Evolutionary conservation across 306 rosid genomes (phyloP).

Genomic region (Geum urbanum): DNA sequence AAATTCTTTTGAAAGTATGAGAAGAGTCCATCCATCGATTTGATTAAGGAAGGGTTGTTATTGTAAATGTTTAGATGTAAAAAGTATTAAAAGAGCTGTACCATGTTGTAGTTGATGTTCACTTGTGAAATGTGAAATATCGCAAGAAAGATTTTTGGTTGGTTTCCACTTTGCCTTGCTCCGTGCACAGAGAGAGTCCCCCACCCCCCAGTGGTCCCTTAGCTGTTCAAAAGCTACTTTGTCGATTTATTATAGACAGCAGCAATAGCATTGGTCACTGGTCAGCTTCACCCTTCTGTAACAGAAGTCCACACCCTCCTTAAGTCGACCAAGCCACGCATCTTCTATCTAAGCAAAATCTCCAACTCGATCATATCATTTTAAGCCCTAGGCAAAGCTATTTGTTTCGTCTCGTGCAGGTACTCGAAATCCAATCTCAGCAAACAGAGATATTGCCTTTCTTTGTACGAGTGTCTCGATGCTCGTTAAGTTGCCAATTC

Average conservation of each 20-base stretch:
- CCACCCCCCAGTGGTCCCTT: constrained; percentile 10
- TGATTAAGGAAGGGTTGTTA: constrained; percentile 6
- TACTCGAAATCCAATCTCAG: neutral
- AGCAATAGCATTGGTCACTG: neutral
- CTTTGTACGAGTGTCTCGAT: neutral
- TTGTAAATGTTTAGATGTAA: neutral
- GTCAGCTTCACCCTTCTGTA: neutral
- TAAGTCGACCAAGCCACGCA: constrained; percentile 47
- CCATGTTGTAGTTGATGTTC: neutral
- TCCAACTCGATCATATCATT: no score
- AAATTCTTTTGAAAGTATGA: no score
- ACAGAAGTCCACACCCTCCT: constrained; percentile 21
- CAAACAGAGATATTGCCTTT: neutral
- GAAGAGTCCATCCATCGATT: neutral
- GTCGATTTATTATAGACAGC: constrained; percentile 35
- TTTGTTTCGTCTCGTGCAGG: constrained; percentile 15
- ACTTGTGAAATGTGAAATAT: neutral
- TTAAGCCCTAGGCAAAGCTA: no score
- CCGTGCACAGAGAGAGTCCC: constrained; percentile 33
- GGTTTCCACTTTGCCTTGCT: constrained; percentile 10
- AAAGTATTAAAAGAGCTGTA: neutral
- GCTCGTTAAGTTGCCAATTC: neutral
- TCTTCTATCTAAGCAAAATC: constrained; percentile 12
- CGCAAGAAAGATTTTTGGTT: constrained; percentile 6
- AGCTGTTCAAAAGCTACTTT: constrained; percentile 55